Conservation (phyloP, 345 rosid genomes). For the Hibiscus mutabilis region DNA sequence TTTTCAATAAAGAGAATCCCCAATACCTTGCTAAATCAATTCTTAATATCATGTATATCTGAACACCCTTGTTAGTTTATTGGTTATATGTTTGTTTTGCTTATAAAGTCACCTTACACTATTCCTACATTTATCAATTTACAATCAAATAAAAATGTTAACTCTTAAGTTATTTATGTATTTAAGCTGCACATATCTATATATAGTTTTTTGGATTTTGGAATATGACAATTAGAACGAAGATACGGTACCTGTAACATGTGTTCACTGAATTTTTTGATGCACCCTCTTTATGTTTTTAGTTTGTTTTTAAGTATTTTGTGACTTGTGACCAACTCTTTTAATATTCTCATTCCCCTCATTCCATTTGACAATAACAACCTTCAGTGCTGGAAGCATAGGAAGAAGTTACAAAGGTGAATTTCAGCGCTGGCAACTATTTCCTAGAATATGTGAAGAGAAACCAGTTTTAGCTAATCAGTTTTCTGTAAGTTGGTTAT, state of each 20-base stretch:
- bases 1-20: too few relatives aligned
- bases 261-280: background rate
- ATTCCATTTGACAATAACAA: background rate
- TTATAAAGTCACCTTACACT: background rate
- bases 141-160: background rate
- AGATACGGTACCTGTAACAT: background rate
- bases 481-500: constrained; percentile 76
- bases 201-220: background rate
- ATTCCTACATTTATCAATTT: background rate
- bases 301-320: constrained; percentile 3
- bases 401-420: constrained; percentile 90
- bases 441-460: constrained; percentile 68
- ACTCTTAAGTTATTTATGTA: background rate
- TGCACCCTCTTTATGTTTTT: background rate
- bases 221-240: background rate
- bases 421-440: constrained; percentile 79
- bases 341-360: background rate
- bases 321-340: background rate
- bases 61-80: background rate
- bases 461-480: constrained; percentile 82
- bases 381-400: constrained; percentile 72
- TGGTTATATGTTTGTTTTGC: background rate
- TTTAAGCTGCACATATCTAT: background rate
- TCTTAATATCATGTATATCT: too few relatives aligned
- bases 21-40: too few relatives aligned